Conservation (phyloP, 352 stramenopile genomes). For the Globisporangium barbulae region DNA sequence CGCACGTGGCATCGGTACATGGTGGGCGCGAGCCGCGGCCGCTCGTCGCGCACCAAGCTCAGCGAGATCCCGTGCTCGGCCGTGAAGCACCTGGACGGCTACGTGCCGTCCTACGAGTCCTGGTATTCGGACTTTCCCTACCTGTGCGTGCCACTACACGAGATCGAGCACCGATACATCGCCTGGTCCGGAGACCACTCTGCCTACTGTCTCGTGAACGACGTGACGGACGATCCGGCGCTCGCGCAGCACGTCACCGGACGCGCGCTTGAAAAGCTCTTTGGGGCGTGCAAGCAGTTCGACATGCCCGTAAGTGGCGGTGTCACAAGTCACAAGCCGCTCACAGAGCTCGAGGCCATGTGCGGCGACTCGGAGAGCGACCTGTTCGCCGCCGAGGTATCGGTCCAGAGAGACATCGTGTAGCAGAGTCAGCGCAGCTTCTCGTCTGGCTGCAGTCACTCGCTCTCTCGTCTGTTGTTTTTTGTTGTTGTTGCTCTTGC, state of each 20-base stretch:
- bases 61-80: constrained; percentile 44
- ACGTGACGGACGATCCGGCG: constrained; percentile 48
- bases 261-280: constrained; percentile 48
- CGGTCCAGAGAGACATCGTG: background rate
- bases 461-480: too few species aligned
- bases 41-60: constrained; percentile 23
- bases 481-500: too few species aligned
- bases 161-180: constrained; percentile 55
- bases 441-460: too few species aligned
- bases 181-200: constrained; percentile 54
- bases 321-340: background rate
- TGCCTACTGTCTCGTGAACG: constrained; percentile 60
- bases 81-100: constrained; percentile 48
- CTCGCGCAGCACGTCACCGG: constrained; percentile 34
- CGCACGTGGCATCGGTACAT: constrained; percentile 38
- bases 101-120: constrained; percentile 63
- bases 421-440: background rate
- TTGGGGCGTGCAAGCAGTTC: constrained; percentile 65
- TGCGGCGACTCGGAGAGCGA: constrained; percentile 3
- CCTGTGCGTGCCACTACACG: constrained; percentile 46
- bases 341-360: constrained; percentile 1
- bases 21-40: constrained; percentile 25
- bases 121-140: constrained; percentile 71
- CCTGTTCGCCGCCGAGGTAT: background rate
- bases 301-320: constrained; percentile 6